Evolutionary conservation across 306 rosid genomes (phyloP).

Genomic region (Rosa rugosa): DNA sequence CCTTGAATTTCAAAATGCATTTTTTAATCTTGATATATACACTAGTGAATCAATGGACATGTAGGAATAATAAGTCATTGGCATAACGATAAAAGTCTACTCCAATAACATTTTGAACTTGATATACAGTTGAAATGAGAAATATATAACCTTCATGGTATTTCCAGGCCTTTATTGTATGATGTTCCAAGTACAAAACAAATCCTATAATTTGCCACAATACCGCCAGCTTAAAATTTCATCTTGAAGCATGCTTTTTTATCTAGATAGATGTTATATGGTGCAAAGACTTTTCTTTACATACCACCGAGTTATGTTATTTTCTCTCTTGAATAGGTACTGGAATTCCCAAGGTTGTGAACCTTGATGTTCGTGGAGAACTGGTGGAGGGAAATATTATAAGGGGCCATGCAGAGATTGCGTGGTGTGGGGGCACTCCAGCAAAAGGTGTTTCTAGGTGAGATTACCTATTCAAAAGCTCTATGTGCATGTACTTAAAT

Average conservation of each 20-base stretch:
- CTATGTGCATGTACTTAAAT: neutral
- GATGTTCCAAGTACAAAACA: neutral
- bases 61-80: neutral
- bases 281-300: neutral
- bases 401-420: constrained; percentile 75
- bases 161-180: neutral
- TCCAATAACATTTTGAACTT: neutral
- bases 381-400: constrained; percentile 77
- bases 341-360: constrained; percentile 82
- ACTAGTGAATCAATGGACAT: neutral
- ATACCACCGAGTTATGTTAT: constrained; percentile 13
- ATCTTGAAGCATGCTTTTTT: constrained; percentile 15
- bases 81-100: neutral
- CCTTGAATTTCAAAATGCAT: neutral
- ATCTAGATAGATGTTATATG: constrained; percentile 21
- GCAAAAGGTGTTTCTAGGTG: constrained; percentile 96
- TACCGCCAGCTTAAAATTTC: neutral
- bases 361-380: constrained; percentile 81
- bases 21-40: neutral
- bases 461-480: constrained; percentile 30
- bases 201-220: neutral
- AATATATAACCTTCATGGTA: neutral
- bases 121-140: neutral
- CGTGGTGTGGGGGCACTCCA: constrained; percentile 99
- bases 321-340: constrained; percentile 52